phyloP scores from a whole-genome alignment of 192 early-diverging fungal genomes.

The Entomortierella lignicola region DNA sequence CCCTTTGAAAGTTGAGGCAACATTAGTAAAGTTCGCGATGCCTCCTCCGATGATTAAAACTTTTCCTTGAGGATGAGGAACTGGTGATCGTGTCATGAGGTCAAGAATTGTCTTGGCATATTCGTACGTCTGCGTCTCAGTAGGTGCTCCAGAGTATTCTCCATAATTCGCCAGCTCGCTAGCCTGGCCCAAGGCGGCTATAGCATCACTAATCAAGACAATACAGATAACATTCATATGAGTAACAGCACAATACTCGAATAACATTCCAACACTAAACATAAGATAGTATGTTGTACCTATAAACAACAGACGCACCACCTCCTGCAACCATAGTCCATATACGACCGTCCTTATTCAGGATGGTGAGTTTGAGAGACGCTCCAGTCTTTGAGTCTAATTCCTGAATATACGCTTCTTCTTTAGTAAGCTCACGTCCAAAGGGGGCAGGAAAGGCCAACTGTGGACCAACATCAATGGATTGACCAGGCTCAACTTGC shows the following conservation, averaged over 20 bases:
- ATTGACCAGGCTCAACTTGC: constrained; percentile 27
- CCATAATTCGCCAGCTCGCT: constrained; percentile 99
- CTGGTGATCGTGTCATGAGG: constrained; percentile 91
- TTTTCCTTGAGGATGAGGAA: constrained; percentile 89
- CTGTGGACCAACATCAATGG: constrained; percentile 80
- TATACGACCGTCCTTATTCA: constrained; percentile 95
- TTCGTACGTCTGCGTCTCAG: constrained; percentile 99
- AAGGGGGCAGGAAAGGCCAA: constrained; percentile 99
- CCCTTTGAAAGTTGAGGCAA: constrained; percentile 99
- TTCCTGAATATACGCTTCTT: constrained; percentile 98
- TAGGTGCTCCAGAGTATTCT: constrained; percentile 99
- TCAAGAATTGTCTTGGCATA: constrained; percentile 99
- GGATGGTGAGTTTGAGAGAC: constrained; percentile 96
- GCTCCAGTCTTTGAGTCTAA: constrained; percentile 99
- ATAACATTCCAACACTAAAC: neutral
- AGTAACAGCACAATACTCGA: no score
- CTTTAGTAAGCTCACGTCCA: constrained; percentile 94
- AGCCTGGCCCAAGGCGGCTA: constrained; percentile 95
- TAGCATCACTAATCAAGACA: constrained; percentile 82
- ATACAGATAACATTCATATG: neutral
- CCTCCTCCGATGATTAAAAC: constrained; percentile 99
- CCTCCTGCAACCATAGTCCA: constrained; percentile 99
- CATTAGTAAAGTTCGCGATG: constrained; percentile 99
- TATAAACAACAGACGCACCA: constrained; percentile 97
- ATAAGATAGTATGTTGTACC: constrained; percentile 21